Base-by-base conservation (phyloP, 768 basidiomycete genomes). In the Serendipita sp. region DNA sequence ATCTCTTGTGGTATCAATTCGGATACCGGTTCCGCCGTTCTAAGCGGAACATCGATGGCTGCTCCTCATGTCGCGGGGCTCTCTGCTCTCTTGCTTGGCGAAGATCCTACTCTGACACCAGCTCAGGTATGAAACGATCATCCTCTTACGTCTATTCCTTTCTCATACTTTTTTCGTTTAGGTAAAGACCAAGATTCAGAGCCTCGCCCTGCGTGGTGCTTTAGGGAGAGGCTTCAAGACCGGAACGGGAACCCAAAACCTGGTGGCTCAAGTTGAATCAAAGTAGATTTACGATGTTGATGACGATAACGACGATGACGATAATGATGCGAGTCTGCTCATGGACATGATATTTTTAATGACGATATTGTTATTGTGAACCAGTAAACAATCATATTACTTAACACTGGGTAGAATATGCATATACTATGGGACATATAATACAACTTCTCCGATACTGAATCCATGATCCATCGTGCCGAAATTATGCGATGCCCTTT, bases 141-240 rank as follows among this genome's bases (percentile, higher is more conserved):
- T 13, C 13, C 38, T 41, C 38, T 41, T 13, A 5, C 38, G 7
- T 13, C 38, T 13, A 41, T 4, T 41, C 13, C 38, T 41, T 41
- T 41, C 38, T 41, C 38, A 5, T 13, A 41, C 13, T 41, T 41
- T 13, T 41, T 41, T 41, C 13, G 5, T 41, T 41, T 41, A 41
- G 38, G 56, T 60, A 30, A 60, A 60, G 56, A n/a, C 56, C n/a
- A 60, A 60, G 56, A 60, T 60, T n/a, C 56, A 60, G n/a, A n/a
- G 10, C 35, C 35, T 60, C 28, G 56, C 56, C n/a, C 8, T 60
- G 8, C 56, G 34, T n/a, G 56, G 56, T 8, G 56, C 56, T 10
- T 35, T 60, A 8, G 56, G 56, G 35, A 8, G 16, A 8, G 56
- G 56, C 7, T 60, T 60, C 35, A 60, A 60, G 35, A 35, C 35